Evolutionary conservation across 345 rosid genomes (phyloP), one percentile per base, ranked within the genome.

Genomic region (Gossypium herbaceum): DNA sequence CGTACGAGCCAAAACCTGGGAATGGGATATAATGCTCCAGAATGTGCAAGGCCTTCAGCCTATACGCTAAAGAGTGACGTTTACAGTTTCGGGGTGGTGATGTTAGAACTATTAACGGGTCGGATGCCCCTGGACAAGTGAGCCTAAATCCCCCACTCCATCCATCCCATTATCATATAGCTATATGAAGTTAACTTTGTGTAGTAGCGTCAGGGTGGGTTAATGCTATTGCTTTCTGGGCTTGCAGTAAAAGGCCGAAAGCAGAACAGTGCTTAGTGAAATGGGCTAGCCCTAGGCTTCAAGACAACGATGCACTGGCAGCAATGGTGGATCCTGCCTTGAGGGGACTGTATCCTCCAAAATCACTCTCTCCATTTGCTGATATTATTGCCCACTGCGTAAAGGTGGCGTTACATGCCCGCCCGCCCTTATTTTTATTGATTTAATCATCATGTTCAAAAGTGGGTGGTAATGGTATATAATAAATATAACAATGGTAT

Each of bases 81-180:
- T 11, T 95, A 93, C 85, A 90, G 98, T 77, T 91, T 93, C 67
- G 99, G 99, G 45, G 97, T 95, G 72, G 99, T 93, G 62, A 93
- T 93, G 99, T 76, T 95, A 73, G 99, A 95, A 85, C 78, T 95
- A 25, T 70, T 95, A 75, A 90, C 96, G 0, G 98, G 99, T 13
- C 88, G 97, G 73, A 88, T 70, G 90, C 98, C 99, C 76, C 72
- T 80, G 58, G 95, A 95, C 84, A 86, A 84, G 99, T 93, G n/a
- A 43, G 71, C 39, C 41, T 44, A 15, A 19, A 54, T 1, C 34
- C 39, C 22, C 52, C 68, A 12, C 43, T 48, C 48, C 54, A 47
- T n/a, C 57, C 10, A 3, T 27, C 51, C 41, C 41, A 34, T 34
- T 34, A 22, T 54, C 25, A 9, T 34, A 11, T 48, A 20, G 15